These are phyloP conservation scores for Papilionanthe hybrid DNA, from an alignment of 116 monocot species.

Conservation along the genomic window DNA sequence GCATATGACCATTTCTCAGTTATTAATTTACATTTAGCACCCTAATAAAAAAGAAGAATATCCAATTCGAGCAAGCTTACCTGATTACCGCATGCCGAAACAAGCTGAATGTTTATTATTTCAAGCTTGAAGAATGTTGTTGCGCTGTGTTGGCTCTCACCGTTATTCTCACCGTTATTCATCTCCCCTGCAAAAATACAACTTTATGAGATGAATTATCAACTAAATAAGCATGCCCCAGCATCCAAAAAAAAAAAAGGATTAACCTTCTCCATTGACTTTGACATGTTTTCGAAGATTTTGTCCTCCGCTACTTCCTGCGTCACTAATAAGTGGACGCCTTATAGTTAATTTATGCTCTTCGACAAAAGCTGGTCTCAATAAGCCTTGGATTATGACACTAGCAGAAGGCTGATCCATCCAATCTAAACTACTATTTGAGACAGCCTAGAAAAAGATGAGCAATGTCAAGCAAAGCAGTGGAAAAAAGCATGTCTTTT, in stretches of 20 bases:
- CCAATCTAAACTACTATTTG: slow-evolving; percentile 52
- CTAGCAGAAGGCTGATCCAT: slow-evolving; percentile 69
- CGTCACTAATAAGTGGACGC: slow-evolving; percentile 11
- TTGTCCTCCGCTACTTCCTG: slow-evolving; percentile 6
- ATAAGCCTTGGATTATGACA: slow-evolving; percentile 65
- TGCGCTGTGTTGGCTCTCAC: slow-evolving; percentile 28
- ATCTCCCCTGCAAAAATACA: slow-evolving; percentile 24
- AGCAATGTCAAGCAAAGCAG: slow-evolving; percentile 4
- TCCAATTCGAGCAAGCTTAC: slow-evolving; percentile 15
- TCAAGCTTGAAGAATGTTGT: slow-evolving; percentile 74
- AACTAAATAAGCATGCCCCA: not conserved
- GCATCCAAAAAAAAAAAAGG: too few relatives aligned
- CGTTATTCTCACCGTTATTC: slow-evolving; percentile 23
- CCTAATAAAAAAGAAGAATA: not conserved
- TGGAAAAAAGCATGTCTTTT: not conserved
- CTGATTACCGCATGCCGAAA: slow-evolving; percentile 73
- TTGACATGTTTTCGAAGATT: slow-evolving; percentile 2
- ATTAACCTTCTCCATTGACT: slow-evolving; percentile 18
- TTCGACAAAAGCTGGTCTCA: slow-evolving; percentile 65
- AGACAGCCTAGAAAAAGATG: slow-evolving; percentile 35
- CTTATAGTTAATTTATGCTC: slow-evolving; percentile 35
- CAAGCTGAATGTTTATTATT: slow-evolving; percentile 62
- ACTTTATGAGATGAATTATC: slow-evolving; percentile 3
- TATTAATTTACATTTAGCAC: not conserved
- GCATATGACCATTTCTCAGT: not conserved